Conservation (phyloP, 225 moss, liverwort and hornwort species). For the Marchantia paleacea region DNA sequence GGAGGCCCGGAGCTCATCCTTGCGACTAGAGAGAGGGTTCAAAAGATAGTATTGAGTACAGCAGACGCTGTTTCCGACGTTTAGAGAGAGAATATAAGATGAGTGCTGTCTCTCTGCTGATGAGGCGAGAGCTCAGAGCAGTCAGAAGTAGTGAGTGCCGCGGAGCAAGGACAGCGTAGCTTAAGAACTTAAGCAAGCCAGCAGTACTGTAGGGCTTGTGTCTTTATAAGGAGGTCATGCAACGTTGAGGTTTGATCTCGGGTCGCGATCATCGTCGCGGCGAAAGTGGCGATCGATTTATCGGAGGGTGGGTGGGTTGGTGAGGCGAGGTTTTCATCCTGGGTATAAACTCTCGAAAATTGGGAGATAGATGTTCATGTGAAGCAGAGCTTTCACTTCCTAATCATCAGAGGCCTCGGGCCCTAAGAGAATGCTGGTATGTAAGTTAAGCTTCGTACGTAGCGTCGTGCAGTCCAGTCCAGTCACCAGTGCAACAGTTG, state of each 20-base stretch:
- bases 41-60: background rate
- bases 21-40: background rate
- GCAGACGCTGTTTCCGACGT: background rate
- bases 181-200: background rate
- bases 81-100: background rate
- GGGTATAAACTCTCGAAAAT: background rate
- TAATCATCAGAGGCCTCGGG: background rate
- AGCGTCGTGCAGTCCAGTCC: background rate
- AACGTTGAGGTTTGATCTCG: too few species aligned
- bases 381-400: background rate
- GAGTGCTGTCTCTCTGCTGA: background rate
- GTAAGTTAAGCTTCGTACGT: background rate
- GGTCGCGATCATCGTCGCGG: background rate
- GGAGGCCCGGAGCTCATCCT: background rate
- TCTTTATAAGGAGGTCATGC: too few species aligned
- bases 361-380: background rate
- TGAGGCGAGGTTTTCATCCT: background rate
- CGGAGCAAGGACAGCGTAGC: background rate
- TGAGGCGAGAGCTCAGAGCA: background rate
- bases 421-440: constrained; percentile 2
- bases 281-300: too few species aligned
- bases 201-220: background rate
- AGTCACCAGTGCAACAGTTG: background rate
- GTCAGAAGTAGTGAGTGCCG: background rate
- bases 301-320: too few species aligned